Base-by-base conservation (phyloP, 768 basidiomycete species). In the Xerocomellus chrysenteron region DNA sequence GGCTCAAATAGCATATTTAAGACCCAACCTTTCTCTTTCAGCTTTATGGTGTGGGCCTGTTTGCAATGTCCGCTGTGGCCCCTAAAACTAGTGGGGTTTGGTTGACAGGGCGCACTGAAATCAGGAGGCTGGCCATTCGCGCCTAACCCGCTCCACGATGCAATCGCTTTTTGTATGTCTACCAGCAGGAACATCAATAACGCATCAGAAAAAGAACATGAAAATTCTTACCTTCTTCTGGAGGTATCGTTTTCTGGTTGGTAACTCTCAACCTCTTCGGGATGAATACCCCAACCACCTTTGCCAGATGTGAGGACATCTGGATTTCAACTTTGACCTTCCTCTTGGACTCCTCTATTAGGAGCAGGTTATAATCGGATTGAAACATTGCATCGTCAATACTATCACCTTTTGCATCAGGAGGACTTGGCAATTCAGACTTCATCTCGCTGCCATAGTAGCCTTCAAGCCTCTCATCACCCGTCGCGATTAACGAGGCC, bases 401-500 rank as follows among this genome's bases (percentile, higher is more conserved):
- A 42, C 5, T 24, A 8, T 32, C 26, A 61, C 60, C 60, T 52
- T 43, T 52, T 3, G 21, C 0, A 17, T 17, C 19, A 13, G 53
- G 41, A 30, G 14, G 7, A n/a, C 6, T 11, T 17, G 43, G 8
- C 12, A 6, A 16, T 17, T 35, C 45, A 35, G 17, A 10, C 17
- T 10, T 48, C 11, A 26, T 28, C 21, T 36, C 33, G n/a, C 10
- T 26, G n/a, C 36, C n/a, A 43, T 52, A 61, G 30, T 57, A 57
- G 14, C 6, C 7, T 21, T 39, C 4, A 3, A 62, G 32, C 2
- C 16, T 21, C 36, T 63, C 2, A 12, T 50, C 48, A 9, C n/a
- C 37, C 48, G 40, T 53, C 19, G 40, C 40, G 4, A 62, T 41
- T 5, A 62, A 48, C 5, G 56, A 59, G 5, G 61, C 49, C 12